phyloP scores from a whole-genome alignment of 202 grass and related monocot species.

The Eragrostis tef region DNA sequence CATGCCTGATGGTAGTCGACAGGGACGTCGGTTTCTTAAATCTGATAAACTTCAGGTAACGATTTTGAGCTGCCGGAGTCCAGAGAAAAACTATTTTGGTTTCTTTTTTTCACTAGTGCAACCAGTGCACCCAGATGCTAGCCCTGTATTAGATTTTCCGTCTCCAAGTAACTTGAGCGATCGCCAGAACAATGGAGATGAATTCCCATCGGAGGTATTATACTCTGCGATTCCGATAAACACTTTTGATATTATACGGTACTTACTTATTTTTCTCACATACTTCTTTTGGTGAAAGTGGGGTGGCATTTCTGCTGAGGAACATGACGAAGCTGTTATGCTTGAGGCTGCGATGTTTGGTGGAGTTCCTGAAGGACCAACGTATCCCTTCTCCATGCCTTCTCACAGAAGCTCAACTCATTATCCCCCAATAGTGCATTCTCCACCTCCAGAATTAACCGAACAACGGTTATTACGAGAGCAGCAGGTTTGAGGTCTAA shows the following conservation, averaged over 20 bases:
- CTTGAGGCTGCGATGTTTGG: conserved; percentile 99
- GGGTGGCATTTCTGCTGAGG: conserved; percentile 93
- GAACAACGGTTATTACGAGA: conserved; percentile 86
- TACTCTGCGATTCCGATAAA: conserved; percentile 11
- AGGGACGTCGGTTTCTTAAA: conserved; percentile 81
- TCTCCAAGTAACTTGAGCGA: conserved; percentile 38
- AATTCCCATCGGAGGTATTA: conserved; percentile 79
- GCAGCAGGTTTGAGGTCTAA: conserved; percentile 72
- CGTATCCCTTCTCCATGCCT: conserved; percentile 67
- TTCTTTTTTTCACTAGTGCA: conserved; percentile 34
- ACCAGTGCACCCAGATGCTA: conserved; percentile 47
- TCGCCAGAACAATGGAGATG: conserved; percentile 50
- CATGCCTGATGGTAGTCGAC: conserved; percentile 88
- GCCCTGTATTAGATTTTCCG: conserved; percentile 50
- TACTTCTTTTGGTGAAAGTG: conserved; percentile 63
- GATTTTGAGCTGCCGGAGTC: conserved; percentile 32
- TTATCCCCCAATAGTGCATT: conserved; percentile 47
- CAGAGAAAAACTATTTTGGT: conserved; percentile 17
- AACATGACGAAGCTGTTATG: conserved; percentile 99
- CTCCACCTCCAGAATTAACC: conserved; percentile 68
- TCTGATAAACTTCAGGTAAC: conserved; percentile 88
- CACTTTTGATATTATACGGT: conserved; percentile 6
- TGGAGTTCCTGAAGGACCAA: conserved; percentile 70
- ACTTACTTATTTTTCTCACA: conserved; percentile 40
- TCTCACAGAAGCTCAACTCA: conserved; percentile 47